These are phyloP conservation scores for Cytauxzoon felis DNA, from an alignment of 169 alveolate species.

Conservation along the genomic window DNA sequence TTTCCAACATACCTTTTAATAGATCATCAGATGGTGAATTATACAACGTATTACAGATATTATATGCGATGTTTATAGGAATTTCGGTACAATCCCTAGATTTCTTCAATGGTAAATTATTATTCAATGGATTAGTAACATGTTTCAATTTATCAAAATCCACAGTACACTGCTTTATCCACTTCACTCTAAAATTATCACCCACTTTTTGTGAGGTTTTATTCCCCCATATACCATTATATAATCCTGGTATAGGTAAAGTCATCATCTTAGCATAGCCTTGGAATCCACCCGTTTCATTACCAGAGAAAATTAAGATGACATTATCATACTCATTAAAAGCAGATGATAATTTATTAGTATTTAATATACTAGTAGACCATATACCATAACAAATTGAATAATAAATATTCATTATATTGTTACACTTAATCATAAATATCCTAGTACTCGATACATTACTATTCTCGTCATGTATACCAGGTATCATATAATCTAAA, in stretches of 20 bases:
- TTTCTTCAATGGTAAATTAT: conserved; percentile 73
- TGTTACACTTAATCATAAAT: conserved; percentile 73
- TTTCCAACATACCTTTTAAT: conserved; percentile 13
- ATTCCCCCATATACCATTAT: conserved; percentile 76
- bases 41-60: conserved; percentile 58
- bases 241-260: conserved; percentile 61
- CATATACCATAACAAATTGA: conserved; percentile 76
- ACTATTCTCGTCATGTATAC: too few species aligned
- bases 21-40: conserved; percentile 38
- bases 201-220: conserved; percentile 67
- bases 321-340: conserved; percentile 66
- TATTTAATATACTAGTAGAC: conserved; percentile 76
- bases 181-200: conserved; percentile 77
- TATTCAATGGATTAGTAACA: conserved; percentile 73
- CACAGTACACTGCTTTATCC: conserved; percentile 75
- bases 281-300: conserved; percentile 81
- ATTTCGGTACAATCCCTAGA: conserved; percentile 80
- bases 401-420: conserved; percentile 66
- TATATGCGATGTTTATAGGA: conserved; percentile 67
- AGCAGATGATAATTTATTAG: conserved; percentile 58
- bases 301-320: conserved; percentile 74
- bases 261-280: conserved; percentile 78
- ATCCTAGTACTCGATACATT: conserved; percentile 57
- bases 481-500: neutral
- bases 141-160: conserved; percentile 71